Evolutionary conservation across 192 early-diverging fungal genomes (phyloP).

Genomic region (Dissophora globulifera): DNA sequence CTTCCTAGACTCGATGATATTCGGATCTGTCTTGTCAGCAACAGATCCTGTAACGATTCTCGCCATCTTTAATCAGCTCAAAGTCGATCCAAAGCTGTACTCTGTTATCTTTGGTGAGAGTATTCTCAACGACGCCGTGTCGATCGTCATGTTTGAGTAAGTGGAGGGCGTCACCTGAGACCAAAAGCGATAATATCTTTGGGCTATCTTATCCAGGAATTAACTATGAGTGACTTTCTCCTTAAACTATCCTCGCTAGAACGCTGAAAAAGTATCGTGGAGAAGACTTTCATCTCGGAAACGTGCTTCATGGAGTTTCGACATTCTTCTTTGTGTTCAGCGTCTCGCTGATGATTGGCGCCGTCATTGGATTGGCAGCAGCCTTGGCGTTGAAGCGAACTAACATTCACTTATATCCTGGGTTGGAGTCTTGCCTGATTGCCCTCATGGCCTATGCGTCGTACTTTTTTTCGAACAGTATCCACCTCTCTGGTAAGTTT

Average conservation of each 20-base stretch:
- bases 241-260: conserved; percentile 44
- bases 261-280: conserved; percentile 82
- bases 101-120: conserved; percentile 98
- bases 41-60: conserved; percentile 98
- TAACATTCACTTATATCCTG: conserved; percentile 81
- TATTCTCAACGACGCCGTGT: conserved; percentile 96
- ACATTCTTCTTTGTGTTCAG: conserved; percentile 87
- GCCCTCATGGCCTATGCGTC: conserved; percentile 89
- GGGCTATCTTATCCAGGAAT: too few relatives aligned
- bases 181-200: too few relatives aligned
- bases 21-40: conserved; percentile 94
- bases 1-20: conserved; percentile 93
- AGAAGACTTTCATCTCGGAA: conserved; percentile 71
- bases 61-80: conserved; percentile 92
- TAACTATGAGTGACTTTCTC: background rate
- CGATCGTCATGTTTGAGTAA: conserved; percentile 93
- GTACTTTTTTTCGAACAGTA: conserved; percentile 90
- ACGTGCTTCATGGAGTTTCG: conserved; percentile 69
- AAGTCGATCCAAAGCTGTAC: conserved; percentile 94
- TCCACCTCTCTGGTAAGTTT: conserved; percentile 79
- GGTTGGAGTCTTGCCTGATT: conserved; percentile 90
- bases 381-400: conserved; percentile 92
- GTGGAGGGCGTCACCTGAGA: too few relatives aligned
- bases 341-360: conserved; percentile 86
- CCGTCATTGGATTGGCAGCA: conserved; percentile 77